Base-by-base conservation (phyloP, 306 rosid genomes). In the Prunus mume region DNA sequence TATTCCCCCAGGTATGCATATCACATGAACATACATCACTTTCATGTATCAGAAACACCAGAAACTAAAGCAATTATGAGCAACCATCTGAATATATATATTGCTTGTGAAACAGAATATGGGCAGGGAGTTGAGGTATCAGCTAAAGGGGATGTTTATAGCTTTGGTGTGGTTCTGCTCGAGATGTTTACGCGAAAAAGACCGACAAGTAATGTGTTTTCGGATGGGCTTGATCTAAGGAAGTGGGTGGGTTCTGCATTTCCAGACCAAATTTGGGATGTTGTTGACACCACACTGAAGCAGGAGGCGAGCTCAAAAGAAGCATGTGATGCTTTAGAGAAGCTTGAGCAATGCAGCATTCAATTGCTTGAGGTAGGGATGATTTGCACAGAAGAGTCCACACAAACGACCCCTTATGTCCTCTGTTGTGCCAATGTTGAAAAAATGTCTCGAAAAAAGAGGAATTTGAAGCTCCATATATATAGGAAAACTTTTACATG, bases 181-280 rank as follows among this genome's bases (percentile, higher is more conserved):
- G 83, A 82, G 74, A 74, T 74, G 80, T 61, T 74, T 6, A 82
- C 83, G 13, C 4, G 52, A 62, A 82, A 69, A 57, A 61, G 76
- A 49, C 73, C 74, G 2, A 62, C 83, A 22, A 74, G 41, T 20
- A 12, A 58, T 25, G 12, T 74, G 46, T 78, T 82, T 47, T 3
- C 55, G 7, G 77, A 64, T 45, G 83, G 67, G 52, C 58, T 78
- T 52, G 58, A 78, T 78, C 22, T 69, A 19, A 83, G 78, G 54
- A 78, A 74, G 25, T 78, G 74, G 73, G 74, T 83, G 54, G 14
- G 15, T 55, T 63, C 70, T 74, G 60, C 77, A 65, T 63, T 62
- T 50, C 80, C 86, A 20, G 68, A 28, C 76, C 46, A 41, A 10
- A 71, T 77, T 27, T 61, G 54, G 76, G 77, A 78, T 45, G 79